phyloP scores from a whole-genome alignment of 192 early-diverging fungal genomes.

The Rhizophagus sp. region DNA sequence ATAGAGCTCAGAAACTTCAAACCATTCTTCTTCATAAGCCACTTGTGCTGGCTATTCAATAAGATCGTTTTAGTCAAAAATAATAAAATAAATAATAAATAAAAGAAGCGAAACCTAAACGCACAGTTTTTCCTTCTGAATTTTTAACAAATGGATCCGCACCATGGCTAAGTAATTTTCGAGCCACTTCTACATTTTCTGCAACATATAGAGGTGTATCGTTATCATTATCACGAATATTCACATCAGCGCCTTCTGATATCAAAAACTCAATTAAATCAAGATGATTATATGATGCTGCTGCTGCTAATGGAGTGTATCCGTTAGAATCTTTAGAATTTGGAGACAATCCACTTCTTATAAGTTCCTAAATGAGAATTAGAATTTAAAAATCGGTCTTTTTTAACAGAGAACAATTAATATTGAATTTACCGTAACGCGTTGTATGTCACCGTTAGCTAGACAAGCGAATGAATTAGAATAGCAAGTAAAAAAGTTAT shows the following conservation, averaged over 20 bases:
- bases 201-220: conserved; percentile 81
- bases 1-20: conserved; percentile 65
- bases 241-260: conserved; percentile 61
- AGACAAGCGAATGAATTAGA: not conserved
- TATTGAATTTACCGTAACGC: conserved; percentile 17
- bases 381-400: not conserved
- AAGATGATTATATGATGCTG: conserved; percentile 71
- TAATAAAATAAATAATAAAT: not conserved
- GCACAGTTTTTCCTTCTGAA: conserved; percentile 57
- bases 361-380: conserved; percentile 36
- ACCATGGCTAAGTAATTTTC: conserved; percentile 66
- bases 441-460: conserved; percentile 26
- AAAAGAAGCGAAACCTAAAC: not conserved
- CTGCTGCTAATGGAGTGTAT: conserved; percentile 79
- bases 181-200: conserved; percentile 69
- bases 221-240: conserved; percentile 74
- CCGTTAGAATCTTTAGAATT: conserved; percentile 79
- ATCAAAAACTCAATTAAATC: conserved; percentile 70
- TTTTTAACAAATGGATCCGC: conserved; percentile 68
- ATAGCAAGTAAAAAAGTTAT: not conserved
- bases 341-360: conserved; percentile 53
- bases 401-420: not conserved
- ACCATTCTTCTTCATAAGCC: conserved; percentile 64
- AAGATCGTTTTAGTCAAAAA: not conserved
- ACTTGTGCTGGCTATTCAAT: conserved; percentile 47